phyloP scores from a whole-genome alignment of 2,329 filamentous ascomycete genomes.

The Sporothrix brasiliensis region DNA sequence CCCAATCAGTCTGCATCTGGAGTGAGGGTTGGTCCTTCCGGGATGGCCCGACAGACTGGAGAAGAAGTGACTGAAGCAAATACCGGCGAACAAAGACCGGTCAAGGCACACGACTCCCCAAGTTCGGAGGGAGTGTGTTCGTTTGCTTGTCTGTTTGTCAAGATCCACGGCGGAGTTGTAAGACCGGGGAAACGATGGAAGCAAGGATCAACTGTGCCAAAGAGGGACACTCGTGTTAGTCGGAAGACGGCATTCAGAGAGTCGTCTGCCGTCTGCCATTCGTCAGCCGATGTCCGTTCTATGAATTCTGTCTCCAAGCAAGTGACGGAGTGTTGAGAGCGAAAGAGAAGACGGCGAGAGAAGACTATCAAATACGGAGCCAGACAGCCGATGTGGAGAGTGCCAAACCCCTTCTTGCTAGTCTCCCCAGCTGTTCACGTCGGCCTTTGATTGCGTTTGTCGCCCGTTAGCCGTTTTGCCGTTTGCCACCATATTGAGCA shows the following conservation, averaged over 20 bases:
- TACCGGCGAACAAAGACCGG: background rate
- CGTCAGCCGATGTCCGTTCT: background rate
- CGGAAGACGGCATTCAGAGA: background rate
- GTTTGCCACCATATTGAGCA: background rate
- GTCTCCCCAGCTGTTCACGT: background rate
- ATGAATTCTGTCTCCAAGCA: constrained; percentile 15
- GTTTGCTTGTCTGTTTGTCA: background rate
- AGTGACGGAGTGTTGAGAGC: constrained; percentile 4
- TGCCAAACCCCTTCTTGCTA: background rate
- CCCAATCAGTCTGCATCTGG: background rate
- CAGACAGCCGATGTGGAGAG: constrained; percentile 16
- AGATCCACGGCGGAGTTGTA: background rate
- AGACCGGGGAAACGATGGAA: background rate
- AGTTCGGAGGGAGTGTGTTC: background rate
- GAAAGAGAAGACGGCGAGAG: background rate
- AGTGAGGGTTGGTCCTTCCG: background rate
- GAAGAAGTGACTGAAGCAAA: background rate
- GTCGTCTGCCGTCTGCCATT: background rate
- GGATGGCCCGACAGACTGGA: background rate
- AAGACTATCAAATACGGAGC: constrained; percentile 11
- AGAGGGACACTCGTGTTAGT: background rate
- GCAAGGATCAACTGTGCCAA: background rate
- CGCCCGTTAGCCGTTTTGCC: background rate
- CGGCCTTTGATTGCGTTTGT: background rate
- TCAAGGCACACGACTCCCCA: background rate